phyloP scores from a whole-genome alignment of 2,329 filamentous ascomycete genomes.

The Nemania sp. region DNA sequence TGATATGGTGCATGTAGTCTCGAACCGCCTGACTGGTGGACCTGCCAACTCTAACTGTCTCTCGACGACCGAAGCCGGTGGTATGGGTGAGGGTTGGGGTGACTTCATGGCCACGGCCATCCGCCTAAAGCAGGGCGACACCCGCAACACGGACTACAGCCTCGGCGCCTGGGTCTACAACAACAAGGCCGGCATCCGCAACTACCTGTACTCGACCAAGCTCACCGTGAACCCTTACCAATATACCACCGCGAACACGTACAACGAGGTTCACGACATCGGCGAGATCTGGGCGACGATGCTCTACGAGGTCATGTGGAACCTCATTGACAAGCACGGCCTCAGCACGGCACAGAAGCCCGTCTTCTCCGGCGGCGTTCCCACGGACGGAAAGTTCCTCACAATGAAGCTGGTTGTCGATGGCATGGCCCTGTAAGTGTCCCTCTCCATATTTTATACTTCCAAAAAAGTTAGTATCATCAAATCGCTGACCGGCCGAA shows the following conservation, averaged over 20 bases:
- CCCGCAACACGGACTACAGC: conserved; percentile 49
- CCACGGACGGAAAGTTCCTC: conserved; percentile 53
- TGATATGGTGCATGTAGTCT: conserved; percentile 42
- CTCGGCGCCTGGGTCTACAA: conserved; percentile 53
- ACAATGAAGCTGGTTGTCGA: conserved; percentile 55
- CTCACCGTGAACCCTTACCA: conserved; percentile 50
- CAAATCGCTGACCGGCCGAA: conserved; percentile 1
- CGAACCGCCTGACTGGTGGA: conserved; percentile 62
- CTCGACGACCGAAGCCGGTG: conserved; percentile 47
- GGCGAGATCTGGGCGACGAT: conserved; percentile 56
- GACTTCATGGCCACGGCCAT: conserved; percentile 56
- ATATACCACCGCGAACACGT: conserved; percentile 46
- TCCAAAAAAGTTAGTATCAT: not conserved
- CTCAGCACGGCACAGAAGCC: conserved; percentile 49
- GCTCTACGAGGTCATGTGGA: conserved; percentile 59
- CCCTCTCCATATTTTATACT: not conserved
- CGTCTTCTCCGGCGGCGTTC: conserved; percentile 48
- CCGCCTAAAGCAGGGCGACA: conserved; percentile 50
- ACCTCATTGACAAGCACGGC: conserved; percentile 55
- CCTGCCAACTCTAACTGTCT: conserved; percentile 57
- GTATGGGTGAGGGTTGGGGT: conserved; percentile 57
- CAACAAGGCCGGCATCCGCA: conserved; percentile 47
- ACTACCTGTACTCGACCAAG: conserved; percentile 52
- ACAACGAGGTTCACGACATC: conserved; percentile 49
- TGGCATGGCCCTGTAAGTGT: conserved; percentile 49